Conservation (phyloP, 164 flowering plant species). For the Vitis labrusca region DNA sequence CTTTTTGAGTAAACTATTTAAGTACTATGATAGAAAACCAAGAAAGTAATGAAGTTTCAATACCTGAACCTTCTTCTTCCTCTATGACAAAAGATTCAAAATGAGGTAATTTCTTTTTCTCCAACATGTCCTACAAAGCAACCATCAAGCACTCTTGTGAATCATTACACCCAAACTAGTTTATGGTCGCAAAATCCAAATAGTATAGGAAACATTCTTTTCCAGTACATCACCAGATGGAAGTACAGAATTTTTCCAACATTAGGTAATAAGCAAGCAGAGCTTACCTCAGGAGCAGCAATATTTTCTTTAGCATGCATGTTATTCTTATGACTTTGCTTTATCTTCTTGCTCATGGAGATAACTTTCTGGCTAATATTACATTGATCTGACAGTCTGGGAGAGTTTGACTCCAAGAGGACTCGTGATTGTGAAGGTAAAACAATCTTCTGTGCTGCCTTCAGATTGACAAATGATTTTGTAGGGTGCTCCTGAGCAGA, state of each 20-base stretch:
- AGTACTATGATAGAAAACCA: too few species aligned
- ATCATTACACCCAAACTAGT: too few species aligned
- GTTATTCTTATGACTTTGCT: constrained; percentile 3
- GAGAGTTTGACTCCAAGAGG: constrained; percentile 4
- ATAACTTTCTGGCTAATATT: constrained; percentile 10
- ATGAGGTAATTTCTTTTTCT: constrained; percentile 41
- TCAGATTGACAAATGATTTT: constrained; percentile 12
- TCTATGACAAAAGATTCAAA: constrained; percentile 61
- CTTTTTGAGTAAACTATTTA: not conserved
- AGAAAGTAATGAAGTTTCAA: not conserved
- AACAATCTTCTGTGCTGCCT: not conserved
- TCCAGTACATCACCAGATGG: too few species aligned
- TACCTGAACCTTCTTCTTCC: constrained; percentile 86
- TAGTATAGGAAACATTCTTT: too few species aligned
- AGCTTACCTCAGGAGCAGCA: constrained; percentile 19
- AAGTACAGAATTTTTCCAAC: not conserved
- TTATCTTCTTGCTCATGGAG: constrained; percentile 7
- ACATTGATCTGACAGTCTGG: constrained; percentile 10
- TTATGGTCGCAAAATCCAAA: not conserved
- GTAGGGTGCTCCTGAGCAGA: constrained; percentile 3
- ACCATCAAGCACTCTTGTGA: not conserved
- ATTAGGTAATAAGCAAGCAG: not conserved
- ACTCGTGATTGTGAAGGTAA: constrained; percentile 7
- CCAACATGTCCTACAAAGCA: constrained; percentile 38
- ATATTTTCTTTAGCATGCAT: constrained; percentile 15